A percentile compares a stretch with the other conserved stretches of the same genome.
These are phyloP conservation scores for Saccharomycopsis sp. DNA, from an alignment of 805 yeast species.

Conservation along the genomic window DNA sequence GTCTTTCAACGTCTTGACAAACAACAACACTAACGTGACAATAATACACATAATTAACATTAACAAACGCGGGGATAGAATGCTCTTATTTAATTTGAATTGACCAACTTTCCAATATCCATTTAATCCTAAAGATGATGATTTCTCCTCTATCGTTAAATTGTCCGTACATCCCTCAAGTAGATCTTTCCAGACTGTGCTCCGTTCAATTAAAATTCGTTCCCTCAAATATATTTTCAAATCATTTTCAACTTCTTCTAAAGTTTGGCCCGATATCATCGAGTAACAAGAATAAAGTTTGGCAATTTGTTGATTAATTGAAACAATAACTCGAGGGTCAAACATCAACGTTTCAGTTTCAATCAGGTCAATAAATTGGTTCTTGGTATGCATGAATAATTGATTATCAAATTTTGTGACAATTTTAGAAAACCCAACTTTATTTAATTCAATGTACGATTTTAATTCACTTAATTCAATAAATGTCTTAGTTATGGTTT, in stretches of 20 bases:
- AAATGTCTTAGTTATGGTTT: constrained; percentile 56
- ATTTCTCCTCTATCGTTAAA: neutral
- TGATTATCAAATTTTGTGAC: constrained; percentile 89
- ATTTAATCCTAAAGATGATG: neutral
- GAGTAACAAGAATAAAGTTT: constrained; percentile 24
- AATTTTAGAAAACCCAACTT: constrained; percentile 84
- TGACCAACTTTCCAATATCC: neutral
- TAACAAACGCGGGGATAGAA: constrained; percentile 26
- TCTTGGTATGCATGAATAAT: constrained; percentile 30
- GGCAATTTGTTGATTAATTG: constrained; percentile 31
- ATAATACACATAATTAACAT: constrained; percentile 42
- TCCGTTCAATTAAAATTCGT: constrained; percentile 94
- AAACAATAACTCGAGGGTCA: constrained; percentile 27
- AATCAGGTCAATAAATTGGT: constrained; percentile 1
- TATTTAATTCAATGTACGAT: constrained; percentile 76
- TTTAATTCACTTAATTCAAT: constrained; percentile 75
- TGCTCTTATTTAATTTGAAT: neutral
- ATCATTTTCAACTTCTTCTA: constrained; percentile 39
- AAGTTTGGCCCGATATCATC: constrained; percentile 30
- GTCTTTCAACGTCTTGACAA: constrained; percentile 47
- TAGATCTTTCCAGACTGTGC: constrained; percentile 97
- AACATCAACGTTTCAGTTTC: constrained; percentile 33
- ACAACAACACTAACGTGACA: constrained; percentile 39
- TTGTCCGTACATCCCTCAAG: too few relatives aligned
- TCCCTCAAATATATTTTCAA: constrained; percentile 62